Percentiles rank a stretch among this genome's conserved stretches.
Evolutionary conservation across 495 filamentous ascomycete genomes (phyloP).

Genomic region (Bacidia rubella): DNA sequence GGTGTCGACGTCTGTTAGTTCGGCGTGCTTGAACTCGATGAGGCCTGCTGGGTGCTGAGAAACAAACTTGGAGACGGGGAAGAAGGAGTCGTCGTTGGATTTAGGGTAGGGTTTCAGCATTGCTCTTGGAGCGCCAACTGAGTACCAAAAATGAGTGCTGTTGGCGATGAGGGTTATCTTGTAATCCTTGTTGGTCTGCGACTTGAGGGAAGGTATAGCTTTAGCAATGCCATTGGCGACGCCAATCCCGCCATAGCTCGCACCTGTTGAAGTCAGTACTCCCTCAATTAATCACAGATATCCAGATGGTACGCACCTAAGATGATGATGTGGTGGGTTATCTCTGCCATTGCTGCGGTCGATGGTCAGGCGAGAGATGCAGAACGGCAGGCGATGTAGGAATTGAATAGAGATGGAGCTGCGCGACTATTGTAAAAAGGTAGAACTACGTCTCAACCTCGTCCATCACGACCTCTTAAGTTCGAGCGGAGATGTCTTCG

Average conservation of each 20-base stretch:
- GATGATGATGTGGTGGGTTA: conserved; percentile 31
- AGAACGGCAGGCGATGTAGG: neutral
- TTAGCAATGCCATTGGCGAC: conserved; percentile 38
- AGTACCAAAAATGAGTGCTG: conserved; percentile 44
- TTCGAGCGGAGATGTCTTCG: neutral
- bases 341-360: neutral
- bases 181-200: conserved; percentile 16
- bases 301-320: conserved; percentile 32
- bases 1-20: conserved; percentile 19
- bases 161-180: conserved; percentile 30
- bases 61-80: conserved; percentile 27
- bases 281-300: too few species aligned
- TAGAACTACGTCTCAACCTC: neutral
- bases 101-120: conserved; percentile 31
- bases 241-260: conserved; percentile 37
- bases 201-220: conserved; percentile 21
- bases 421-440: neutral
- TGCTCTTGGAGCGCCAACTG: conserved; percentile 40
- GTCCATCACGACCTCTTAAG: neutral
- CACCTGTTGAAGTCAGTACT: too few species aligned
- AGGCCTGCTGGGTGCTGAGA: conserved; percentile 20
- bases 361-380: too few species aligned
- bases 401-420: neutral
- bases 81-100: conserved; percentile 33
- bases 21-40: conserved; percentile 27